phyloP scores from a whole-genome alignment of 106 monocot genomes.

The Posidonia australis region DNA sequence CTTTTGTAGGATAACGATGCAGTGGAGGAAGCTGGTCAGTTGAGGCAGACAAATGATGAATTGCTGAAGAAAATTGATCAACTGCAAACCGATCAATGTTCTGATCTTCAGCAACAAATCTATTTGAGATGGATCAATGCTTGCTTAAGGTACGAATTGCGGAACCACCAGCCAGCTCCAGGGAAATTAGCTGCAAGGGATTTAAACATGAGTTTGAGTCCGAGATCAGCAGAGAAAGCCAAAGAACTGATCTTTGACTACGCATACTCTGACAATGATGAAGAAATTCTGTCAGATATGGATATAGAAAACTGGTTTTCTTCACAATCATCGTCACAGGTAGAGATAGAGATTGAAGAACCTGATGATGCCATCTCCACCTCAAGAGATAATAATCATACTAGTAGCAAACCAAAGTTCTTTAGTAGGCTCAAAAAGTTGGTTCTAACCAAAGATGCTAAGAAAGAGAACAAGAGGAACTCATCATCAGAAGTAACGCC shows the following conservation, averaged over 20 bases:
- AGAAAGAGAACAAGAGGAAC: neutral
- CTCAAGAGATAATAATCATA: neutral
- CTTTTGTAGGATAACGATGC: constrained; percentile 7
- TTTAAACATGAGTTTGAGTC: constrained; percentile 7
- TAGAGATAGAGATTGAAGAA: neutral
- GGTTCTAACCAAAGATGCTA: neutral
- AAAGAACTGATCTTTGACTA: constrained; percentile 16
- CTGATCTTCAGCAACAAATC: constrained; percentile 13
- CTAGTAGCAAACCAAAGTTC: neutral
- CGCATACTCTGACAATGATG: neutral
- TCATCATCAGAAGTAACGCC: neutral
- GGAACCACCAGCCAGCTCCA: constrained; percentile 13
- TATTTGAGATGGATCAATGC: constrained; percentile 25
- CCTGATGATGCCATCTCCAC: neutral
- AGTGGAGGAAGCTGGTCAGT: constrained; percentile 3
- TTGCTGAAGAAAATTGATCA: constrained; percentile 17
- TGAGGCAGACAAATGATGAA: constrained; percentile 12
- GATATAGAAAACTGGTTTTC: neutral
- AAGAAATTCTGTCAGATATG: neutral
- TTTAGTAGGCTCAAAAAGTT: constrained; percentile 2
- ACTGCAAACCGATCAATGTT: constrained; percentile 9
- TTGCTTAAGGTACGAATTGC: constrained; percentile 19
- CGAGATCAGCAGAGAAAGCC: constrained; percentile 10
- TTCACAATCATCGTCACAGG: neutral
- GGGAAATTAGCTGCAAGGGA: constrained; percentile 7